phyloP scores from a whole-genome alignment of 805 yeast species.

The Hanseniaspora nectarophila region DNA sequence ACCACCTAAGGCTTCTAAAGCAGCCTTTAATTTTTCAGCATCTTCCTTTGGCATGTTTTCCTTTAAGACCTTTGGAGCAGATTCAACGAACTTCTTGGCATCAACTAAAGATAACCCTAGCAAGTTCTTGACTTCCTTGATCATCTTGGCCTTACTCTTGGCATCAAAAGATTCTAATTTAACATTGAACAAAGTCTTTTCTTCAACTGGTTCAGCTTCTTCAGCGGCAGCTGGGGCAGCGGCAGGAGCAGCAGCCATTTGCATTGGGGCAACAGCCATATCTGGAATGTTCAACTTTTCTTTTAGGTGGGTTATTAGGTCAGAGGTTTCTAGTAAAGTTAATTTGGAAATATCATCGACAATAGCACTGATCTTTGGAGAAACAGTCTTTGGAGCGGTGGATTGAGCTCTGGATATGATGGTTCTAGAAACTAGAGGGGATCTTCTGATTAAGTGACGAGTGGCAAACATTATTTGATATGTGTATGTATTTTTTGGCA shows the following conservation, averaged over 20 bases:
- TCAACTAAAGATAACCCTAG: slow-evolving; percentile 89
- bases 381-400: slow-evolving; percentile 43
- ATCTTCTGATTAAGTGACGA: slow-evolving; percentile 12
- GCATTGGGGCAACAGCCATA: slow-evolving; percentile 49
- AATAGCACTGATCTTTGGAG: slow-evolving; percentile 75
- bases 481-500: neutral
- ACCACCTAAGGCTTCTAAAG: slow-evolving; percentile 91
- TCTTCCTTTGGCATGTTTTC: slow-evolving; percentile 95
- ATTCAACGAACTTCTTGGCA: slow-evolving; percentile 93
- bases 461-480: slow-evolving; percentile 9
- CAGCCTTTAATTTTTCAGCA: slow-evolving; percentile 88
- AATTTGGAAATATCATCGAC: slow-evolving; percentile 84
- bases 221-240: slow-evolving; percentile 60
- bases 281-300: slow-evolving; percentile 84
- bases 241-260: slow-evolving; percentile 40
- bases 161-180: slow-evolving; percentile 91
- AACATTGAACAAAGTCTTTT: slow-evolving; percentile 81
- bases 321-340: slow-evolving; percentile 87
- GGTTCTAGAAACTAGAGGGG: slow-evolving; percentile 10
- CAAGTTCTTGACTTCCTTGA: slow-evolving; percentile 88
- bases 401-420: slow-evolving; percentile 36
- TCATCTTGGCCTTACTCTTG: slow-evolving; percentile 90
- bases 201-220: slow-evolving; percentile 61
- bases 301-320: slow-evolving; percentile 67
- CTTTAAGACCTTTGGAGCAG: slow-evolving; percentile 91